phyloP scores from a whole-genome alignment of 352 stramenopile genomes.

The Pythium guiyangense region DNA sequence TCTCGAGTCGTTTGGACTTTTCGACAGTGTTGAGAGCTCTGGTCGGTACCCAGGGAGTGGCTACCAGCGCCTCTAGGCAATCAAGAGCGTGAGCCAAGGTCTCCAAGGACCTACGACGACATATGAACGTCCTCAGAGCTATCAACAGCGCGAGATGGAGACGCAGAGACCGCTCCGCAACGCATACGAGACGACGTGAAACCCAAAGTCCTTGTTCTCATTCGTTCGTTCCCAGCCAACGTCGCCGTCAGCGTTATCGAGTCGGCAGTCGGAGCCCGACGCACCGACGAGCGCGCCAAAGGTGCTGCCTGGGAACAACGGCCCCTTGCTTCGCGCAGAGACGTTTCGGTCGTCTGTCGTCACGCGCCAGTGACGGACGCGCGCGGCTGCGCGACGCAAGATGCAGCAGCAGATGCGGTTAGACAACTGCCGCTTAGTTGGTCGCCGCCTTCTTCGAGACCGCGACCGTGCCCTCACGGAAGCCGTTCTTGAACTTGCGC shows the following conservation, averaged over 20 bases:
- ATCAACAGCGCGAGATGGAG: not conserved
- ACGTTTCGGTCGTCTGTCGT: too few relatives aligned
- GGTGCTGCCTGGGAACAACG: too few relatives aligned
- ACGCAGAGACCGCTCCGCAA: conserved; percentile 3
- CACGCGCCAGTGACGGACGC: too few relatives aligned
- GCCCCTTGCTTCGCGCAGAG: too few relatives aligned
- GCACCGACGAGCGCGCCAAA: too few relatives aligned
- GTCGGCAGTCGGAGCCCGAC: not conserved
- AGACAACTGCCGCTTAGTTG: conserved; percentile 59
- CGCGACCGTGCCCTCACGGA: conserved; percentile 92
- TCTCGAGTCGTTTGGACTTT: not conserved
- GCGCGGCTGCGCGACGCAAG: conserved; percentile 18
- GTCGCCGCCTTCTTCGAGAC: conserved; percentile 88
- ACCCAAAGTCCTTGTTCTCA: conserved; percentile 2
- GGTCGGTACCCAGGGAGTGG: too few relatives aligned
- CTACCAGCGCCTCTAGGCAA: too few relatives aligned
- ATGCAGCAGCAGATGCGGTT: not conserved
- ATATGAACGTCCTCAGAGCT: not conserved
- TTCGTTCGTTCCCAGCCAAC: conserved; percentile 2
- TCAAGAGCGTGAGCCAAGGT: too few relatives aligned
- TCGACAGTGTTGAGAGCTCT: too few relatives aligned
- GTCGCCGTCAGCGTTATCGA: conserved; percentile 13
- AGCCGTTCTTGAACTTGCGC: conserved; percentile 99
- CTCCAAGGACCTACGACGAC: too few relatives aligned
- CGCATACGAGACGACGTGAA: not conserved